These are phyloP conservation scores for Speleostelium caveatum DNA, from an alignment of 78 protist species.

Conservation along the genomic window DNA sequence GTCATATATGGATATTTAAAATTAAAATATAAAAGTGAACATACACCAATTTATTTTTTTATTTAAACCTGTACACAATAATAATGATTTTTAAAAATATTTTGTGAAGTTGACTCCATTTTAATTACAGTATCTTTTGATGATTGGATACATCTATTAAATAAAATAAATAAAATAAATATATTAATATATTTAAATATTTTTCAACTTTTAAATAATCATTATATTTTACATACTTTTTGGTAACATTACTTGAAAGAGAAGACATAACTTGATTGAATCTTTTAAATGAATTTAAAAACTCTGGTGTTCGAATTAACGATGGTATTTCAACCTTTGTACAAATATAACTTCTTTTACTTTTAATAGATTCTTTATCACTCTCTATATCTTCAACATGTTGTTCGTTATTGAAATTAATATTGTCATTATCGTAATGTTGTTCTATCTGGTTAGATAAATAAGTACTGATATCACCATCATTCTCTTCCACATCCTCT, in stretches of 20 bases:
- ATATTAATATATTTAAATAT: neutral
- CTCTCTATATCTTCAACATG: neutral
- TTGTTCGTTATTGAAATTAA: neutral
- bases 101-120: slow-evolving; percentile 7
- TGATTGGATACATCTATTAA: slow-evolving; percentile 14
- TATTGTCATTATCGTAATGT: neutral
- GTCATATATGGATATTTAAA: too few species aligned
- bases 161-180: too few species aligned
- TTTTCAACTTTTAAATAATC: neutral
- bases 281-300: neutral
- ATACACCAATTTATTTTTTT: too few species aligned
- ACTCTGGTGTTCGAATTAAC: slow-evolving; percentile 25
- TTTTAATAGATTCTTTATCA: neutral
- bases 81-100: too few species aligned
- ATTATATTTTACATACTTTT: slow-evolving; percentile 2
- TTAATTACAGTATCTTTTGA: neutral
- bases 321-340: neutral
- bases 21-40: too few species aligned
- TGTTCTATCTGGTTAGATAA: neutral
- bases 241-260: slow-evolving; percentile 10
- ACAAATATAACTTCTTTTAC: too few species aligned
- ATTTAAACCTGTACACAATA: too few species aligned
- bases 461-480: neutral
- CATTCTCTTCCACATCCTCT: neutral
- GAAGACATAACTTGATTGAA: slow-evolving; percentile 14